Conservation (phyloP, 148 eudicot species). For the Amaranthus palmeri region DNA sequence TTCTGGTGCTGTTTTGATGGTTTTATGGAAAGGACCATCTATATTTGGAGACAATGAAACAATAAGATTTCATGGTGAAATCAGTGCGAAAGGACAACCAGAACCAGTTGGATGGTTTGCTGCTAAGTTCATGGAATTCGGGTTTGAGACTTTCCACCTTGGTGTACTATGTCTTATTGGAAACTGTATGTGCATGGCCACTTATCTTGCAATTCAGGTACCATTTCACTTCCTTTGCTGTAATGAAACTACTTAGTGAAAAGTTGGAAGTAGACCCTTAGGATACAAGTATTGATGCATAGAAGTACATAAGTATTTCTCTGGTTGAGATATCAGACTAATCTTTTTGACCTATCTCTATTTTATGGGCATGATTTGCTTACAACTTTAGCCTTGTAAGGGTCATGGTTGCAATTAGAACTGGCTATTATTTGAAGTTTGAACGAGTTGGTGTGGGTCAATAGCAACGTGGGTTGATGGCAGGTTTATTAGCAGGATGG, state of each 20-base stretch:
- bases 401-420: not conserved
- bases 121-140: conserved; percentile 46
- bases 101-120: conserved; percentile 77
- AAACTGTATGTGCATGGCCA: conserved; percentile 93
- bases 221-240: not conserved
- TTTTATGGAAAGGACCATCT: conserved; percentile 71
- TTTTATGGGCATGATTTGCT: not conserved
- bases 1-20: conserved; percentile 88
- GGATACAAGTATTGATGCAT: not conserved
- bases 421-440: no score
- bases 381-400: not conserved
- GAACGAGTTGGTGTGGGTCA: no score
- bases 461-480: no score
- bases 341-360: not conserved
- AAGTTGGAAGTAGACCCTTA: not conserved
- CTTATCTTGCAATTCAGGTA: conserved; percentile 93
- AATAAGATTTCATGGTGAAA: conserved; percentile 36
- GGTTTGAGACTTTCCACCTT: conserved; percentile 72
- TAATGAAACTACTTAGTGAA: not conserved
- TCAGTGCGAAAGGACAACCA: conserved; percentile 71
- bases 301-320: not conserved
- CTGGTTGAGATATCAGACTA: not conserved
- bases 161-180: conserved; percentile 89
- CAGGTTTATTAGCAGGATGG: no score
- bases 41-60: conserved; percentile 57